Evolutionary conservation across 2,329 filamentous ascomycete species (phyloP), one percentile per base, ranked within the genome.

Genomic region (Fusarium sp.): DNA sequence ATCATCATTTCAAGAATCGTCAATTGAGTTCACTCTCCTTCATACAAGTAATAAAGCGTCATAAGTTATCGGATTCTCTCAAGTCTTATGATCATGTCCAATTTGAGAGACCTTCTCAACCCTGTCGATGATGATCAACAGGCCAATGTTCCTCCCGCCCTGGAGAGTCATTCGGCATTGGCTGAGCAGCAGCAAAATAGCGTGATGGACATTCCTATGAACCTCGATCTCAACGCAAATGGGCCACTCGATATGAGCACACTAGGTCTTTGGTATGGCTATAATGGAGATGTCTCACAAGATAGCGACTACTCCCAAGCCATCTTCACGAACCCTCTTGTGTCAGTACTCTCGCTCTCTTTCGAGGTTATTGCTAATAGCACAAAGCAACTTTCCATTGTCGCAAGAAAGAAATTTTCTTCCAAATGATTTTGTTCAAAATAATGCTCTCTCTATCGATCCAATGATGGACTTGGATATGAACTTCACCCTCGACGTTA

Each of bases 151-250:
- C 12, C 13, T 29, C 9, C 20, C 5, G 4, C 18, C 1, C 2
- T 6, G 1, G 2, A 1, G 3, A 3, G 24, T 1, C 8, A 29
- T 0, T 3, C 9, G 3, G 6, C 7, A 1, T 10, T 23, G 6
- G 16, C 6, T 0, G 20, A 18, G 1, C 47, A n/a, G 1, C 57
- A 37, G 9, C 18, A 18, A 3, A 31, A 1, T 6, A 23, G n/a
- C 1, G 8, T 35, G 2, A 29, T 2, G 1, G 12, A 20, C 11
- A 8, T 18, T 1, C 3, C 21, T 2, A 6, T n/a, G 8, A 8
- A 1, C 0, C 21, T 39, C 10, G n/a, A 15, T 0, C 42, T 24
- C 16, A 24, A 16, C 2, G 4, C 12, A 3, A 28, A 21, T 6
- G 33, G 8, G 0, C 1, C 39, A 1, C 3, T 54, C 2, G 12